Evolutionary conservation across 2,329 filamentous ascomycete species (phyloP).

Genomic region (Arthrobotrys megalospora): DNA sequence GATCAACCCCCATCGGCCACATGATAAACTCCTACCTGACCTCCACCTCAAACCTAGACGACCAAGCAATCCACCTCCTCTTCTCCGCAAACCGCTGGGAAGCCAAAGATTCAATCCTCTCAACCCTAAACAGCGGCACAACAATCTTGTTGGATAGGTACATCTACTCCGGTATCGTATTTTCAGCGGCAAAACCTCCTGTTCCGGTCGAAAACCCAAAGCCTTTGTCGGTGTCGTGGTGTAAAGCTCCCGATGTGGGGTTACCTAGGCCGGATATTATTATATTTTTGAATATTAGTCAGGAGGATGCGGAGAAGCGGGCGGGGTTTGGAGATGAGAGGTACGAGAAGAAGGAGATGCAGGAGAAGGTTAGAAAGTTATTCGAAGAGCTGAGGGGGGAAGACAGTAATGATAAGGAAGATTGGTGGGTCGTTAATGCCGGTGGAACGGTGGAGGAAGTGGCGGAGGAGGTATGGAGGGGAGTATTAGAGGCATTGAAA

Average conservation of each 20-base stretch:
- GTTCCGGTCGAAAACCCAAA: constrained; percentile 68
- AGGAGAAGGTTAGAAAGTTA: constrained; percentile 75
- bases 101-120: constrained; percentile 66
- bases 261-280: constrained; percentile 89
- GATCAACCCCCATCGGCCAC: constrained; percentile 85
- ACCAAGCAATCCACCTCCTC: constrained; percentile 89
- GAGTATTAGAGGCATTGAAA: constrained; percentile 61
- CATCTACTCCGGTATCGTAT: constrained; percentile 94
- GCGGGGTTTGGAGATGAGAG: constrained; percentile 92
- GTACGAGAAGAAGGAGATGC: constrained; percentile 89
- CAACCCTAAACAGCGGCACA: constrained; percentile 74
- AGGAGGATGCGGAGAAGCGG: constrained; percentile 79
- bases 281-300: constrained; percentile 86
- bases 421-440: constrained; percentile 65
- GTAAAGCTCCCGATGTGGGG: constrained; percentile 85
- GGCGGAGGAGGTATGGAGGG: constrained; percentile 72
- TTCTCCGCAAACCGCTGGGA: constrained; percentile 96
- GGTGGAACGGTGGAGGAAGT: constrained; percentile 73
- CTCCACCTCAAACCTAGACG: constrained; percentile 80
- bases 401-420: constrained; percentile 36
- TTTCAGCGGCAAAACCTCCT: constrained; percentile 82
- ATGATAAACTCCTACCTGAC: constrained; percentile 89
- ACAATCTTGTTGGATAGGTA: constrained; percentile 92
- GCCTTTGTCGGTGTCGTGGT: constrained; percentile 77
- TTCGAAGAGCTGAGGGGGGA: constrained; percentile 60